Conservation (phyloP, 768 basidiomycete genomes). For the Tricholoma sp. region DNA sequence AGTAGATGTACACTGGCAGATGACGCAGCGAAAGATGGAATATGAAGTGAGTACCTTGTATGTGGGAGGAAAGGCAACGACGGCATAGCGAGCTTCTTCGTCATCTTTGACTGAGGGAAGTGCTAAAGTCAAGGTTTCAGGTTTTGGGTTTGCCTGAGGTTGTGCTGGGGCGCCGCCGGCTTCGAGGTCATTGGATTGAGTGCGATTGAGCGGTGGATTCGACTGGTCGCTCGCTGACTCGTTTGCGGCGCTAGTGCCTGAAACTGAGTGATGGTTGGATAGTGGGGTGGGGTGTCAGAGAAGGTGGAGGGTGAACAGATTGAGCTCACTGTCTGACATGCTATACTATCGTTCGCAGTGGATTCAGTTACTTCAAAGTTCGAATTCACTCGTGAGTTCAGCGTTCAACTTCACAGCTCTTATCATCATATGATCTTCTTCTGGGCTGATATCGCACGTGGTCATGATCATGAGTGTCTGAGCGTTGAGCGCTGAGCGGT, state of each 20-base stretch:
- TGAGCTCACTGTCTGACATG: too few species aligned
- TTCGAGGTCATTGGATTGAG: not conserved
- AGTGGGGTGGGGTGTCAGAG: too few species aligned
- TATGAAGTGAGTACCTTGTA: constrained; percentile 4
- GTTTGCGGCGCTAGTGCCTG: not conserved
- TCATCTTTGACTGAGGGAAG: not conserved
- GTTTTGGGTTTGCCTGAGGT: not conserved
- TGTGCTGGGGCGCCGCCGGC: not conserved
- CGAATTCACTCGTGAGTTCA: too few species aligned
- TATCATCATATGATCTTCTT: too few species aligned
- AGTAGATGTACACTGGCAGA: not conserved
- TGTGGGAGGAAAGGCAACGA: constrained; percentile 11
- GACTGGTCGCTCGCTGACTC: not conserved
- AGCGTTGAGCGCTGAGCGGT: too few species aligned
- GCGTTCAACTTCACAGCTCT: too few species aligned
- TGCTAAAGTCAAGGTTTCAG: constrained; percentile 4
- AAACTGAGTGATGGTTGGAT: not conserved
- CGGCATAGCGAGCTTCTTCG: constrained; percentile 5
- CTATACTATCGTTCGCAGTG: too few species aligned
- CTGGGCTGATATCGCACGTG: too few species aligned
- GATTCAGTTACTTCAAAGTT: too few species aligned
- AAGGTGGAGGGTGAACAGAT: too few species aligned
- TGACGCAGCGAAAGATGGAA: not conserved
- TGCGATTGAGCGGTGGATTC: not conserved
- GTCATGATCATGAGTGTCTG: too few species aligned